Percentiles rank a stretch among this genome's conserved stretches.
Evolutionary conservation across 2,329 filamentous ascomycete species (phyloP).

Genomic region (Hymenoscyphus fructigenus): DNA sequence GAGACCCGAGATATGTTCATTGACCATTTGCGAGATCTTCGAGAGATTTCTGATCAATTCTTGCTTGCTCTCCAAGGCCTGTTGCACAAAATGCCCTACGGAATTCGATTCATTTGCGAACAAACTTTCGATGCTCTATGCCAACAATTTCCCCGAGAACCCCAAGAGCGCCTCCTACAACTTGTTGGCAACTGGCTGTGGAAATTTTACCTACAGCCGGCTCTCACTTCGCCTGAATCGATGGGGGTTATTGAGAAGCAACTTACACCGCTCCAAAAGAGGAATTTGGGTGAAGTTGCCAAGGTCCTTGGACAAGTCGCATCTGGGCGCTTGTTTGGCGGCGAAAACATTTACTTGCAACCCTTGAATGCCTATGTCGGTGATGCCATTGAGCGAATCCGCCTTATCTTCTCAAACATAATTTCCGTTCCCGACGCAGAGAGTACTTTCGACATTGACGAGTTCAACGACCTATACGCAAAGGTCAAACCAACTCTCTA

Average conservation of each 20-base stretch:
- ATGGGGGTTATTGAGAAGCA: slow-evolving; percentile 90
- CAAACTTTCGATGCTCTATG: slow-evolving; percentile 80
- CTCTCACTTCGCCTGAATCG: slow-evolving; percentile 84
- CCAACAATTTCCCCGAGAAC: slow-evolving; percentile 75
- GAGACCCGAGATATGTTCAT: slow-evolving; percentile 94
- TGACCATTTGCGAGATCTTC: slow-evolving; percentile 86
- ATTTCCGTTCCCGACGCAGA: slow-evolving; percentile 86
- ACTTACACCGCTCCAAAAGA: slow-evolving; percentile 86
- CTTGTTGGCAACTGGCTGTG: slow-evolving; percentile 89
- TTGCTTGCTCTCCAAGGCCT: slow-evolving; percentile 79
- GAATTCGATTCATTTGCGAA: slow-evolving; percentile 81
- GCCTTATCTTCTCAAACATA: slow-evolving; percentile 71
- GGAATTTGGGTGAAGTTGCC: slow-evolving; percentile 84
- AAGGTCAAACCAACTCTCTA: slow-evolving; percentile 97
- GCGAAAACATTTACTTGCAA: slow-evolving; percentile 93
- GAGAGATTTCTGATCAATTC: slow-evolving; percentile 92
- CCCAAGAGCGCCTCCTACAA: slow-evolving; percentile 75
- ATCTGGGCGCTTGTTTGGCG: slow-evolving; percentile 85
- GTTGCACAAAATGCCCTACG: slow-evolving; percentile 87
- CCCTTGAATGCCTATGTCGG: slow-evolving; percentile 89
- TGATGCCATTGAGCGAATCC: slow-evolving; percentile 78
- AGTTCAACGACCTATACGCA: slow-evolving; percentile 96
- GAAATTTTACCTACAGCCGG: slow-evolving; percentile 90
- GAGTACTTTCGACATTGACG: slow-evolving; percentile 93
- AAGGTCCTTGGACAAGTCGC: slow-evolving; percentile 90